Conservation (phyloP, 306 rosid species). For the Corylus americana region DNA sequence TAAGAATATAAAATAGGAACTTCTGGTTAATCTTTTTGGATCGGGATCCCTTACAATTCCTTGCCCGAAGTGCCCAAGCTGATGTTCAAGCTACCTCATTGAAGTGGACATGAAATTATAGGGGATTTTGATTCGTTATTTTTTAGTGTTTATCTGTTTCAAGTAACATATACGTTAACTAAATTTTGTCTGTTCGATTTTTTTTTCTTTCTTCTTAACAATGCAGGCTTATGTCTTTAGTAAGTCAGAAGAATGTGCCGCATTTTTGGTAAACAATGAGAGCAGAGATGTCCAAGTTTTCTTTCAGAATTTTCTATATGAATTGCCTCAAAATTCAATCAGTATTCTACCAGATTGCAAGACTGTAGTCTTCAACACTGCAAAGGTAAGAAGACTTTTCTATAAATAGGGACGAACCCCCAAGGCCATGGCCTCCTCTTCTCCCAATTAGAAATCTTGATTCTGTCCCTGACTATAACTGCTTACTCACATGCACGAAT, state of each 20-base stretch:
- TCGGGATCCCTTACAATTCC: no score
- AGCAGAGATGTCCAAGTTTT: slow-evolving; percentile 6
- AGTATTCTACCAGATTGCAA: slow-evolving; percentile 56
- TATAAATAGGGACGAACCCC: no score
- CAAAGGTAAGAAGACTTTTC: slow-evolving; percentile 31
- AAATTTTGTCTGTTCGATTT: background rate
- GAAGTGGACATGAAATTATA: no score
- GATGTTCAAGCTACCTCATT: no score
- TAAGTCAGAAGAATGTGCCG: slow-evolving; percentile 41
- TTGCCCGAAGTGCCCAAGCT: no score
- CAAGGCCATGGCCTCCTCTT: no score
- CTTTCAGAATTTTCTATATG: slow-evolving; percentile 28
- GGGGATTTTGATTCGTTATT: background rate
- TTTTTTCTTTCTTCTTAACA: background rate
- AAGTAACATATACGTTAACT: no score
- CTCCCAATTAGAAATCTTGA: no score
- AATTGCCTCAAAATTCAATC: slow-evolving; percentile 40
- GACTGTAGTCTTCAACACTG: slow-evolving; percentile 45
- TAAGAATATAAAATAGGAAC: slow-evolving; percentile 16
- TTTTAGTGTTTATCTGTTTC: background rate
- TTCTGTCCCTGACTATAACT: background rate
- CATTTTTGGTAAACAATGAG: slow-evolving; percentile 48
- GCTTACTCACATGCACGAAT: background rate
- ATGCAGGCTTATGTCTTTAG: slow-evolving; percentile 49
- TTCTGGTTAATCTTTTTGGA: background rate